A percentile compares a stretch with the other conserved stretches of the same genome.
Conservation (phyloP, 148 eudicot genomes). For the Salicornia ramosissima region DNA sequence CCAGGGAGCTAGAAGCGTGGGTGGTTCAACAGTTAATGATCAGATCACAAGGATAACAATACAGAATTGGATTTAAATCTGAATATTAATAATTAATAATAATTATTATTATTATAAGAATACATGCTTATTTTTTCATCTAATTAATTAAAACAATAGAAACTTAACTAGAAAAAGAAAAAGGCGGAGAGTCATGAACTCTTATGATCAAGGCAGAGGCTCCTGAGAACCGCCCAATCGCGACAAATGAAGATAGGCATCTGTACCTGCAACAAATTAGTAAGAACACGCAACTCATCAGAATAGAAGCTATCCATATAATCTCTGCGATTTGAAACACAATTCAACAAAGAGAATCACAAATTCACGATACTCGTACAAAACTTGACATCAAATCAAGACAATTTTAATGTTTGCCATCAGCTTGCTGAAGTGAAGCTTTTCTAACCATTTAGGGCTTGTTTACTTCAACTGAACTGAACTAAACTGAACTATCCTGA, state of each 20-base stretch:
- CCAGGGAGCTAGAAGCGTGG: too few relatives aligned
- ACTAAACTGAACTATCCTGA: too few relatives aligned
- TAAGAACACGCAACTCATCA: not conserved
- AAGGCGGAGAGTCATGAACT: too few relatives aligned
- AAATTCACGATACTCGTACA: not conserved
- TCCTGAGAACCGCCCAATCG: slow-evolving; percentile 97
- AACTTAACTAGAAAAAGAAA: too few relatives aligned
- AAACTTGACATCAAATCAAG: not conserved
- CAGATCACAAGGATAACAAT: too few relatives aligned
- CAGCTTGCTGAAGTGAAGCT: too few relatives aligned
- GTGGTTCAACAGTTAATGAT: too few relatives aligned
- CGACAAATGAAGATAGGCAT: slow-evolving; percentile 92
- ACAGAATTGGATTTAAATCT: too few relatives aligned
- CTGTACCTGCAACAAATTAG: slow-evolving; percentile 58
- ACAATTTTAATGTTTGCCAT: not conserved
- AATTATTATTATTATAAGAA: too few relatives aligned
- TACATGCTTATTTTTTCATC: not conserved
- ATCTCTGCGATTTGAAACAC: not conserved
- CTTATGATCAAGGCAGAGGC: slow-evolving; percentile 49
- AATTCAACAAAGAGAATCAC: not conserved
- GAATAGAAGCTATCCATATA: not conserved
- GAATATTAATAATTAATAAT: too few relatives aligned
- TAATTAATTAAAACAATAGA: not conserved
- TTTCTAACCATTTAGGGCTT: too few relatives aligned
- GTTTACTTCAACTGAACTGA: too few relatives aligned